phyloP scores from a whole-genome alignment of 768 basidiomycete genomes.

The Rhizopogon roseolus region DNA sequence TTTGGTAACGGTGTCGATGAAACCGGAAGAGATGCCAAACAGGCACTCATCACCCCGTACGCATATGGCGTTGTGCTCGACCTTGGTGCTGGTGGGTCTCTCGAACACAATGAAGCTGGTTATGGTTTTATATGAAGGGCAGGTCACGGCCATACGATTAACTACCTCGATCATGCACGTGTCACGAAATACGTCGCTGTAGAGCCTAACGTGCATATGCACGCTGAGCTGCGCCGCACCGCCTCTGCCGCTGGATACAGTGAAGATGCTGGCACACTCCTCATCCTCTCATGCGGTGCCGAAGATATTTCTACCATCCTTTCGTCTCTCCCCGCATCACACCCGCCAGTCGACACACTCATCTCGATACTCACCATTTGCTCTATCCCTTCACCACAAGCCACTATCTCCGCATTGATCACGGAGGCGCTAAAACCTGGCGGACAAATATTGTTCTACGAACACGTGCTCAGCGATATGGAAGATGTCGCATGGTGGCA shows the following conservation, averaged over 20 bases:
- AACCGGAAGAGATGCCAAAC: slow-evolving; percentile 35
- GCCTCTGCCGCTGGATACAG: slow-evolving; percentile 49
- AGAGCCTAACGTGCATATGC: slow-evolving; percentile 69
- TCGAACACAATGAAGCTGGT: neutral
- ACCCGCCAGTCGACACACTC: slow-evolving; percentile 50
- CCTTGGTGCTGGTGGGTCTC: slow-evolving; percentile 53
- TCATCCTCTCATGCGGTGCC: slow-evolving; percentile 61
- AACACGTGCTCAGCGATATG: slow-evolving; percentile 58
- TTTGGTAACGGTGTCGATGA: slow-evolving; percentile 48
- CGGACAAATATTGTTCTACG: slow-evolving; percentile 62
- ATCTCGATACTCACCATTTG: slow-evolving; percentile 65
- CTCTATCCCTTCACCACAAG: slow-evolving; percentile 52
- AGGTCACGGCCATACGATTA: slow-evolving; percentile 62
- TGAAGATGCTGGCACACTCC: slow-evolving; percentile 46
- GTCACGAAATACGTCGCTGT: slow-evolving; percentile 68
- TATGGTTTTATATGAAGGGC: neutral
- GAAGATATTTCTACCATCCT: slow-evolving; percentile 51
- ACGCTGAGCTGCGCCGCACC: slow-evolving; percentile 42
- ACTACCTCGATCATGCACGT: slow-evolving; percentile 49
- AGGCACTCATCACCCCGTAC: slow-evolving; percentile 43
- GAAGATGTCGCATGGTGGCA: slow-evolving; percentile 69
- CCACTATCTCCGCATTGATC: slow-evolving; percentile 41
- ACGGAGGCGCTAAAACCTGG: slow-evolving; percentile 55
- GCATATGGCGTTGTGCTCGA: slow-evolving; percentile 63
- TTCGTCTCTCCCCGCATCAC: slow-evolving; percentile 27